These are phyloP conservation scores for Aphanoascus verrucosus DNA, from an alignment of 2,329 filamentous ascomycete genomes.

Conservation along the genomic window DNA sequence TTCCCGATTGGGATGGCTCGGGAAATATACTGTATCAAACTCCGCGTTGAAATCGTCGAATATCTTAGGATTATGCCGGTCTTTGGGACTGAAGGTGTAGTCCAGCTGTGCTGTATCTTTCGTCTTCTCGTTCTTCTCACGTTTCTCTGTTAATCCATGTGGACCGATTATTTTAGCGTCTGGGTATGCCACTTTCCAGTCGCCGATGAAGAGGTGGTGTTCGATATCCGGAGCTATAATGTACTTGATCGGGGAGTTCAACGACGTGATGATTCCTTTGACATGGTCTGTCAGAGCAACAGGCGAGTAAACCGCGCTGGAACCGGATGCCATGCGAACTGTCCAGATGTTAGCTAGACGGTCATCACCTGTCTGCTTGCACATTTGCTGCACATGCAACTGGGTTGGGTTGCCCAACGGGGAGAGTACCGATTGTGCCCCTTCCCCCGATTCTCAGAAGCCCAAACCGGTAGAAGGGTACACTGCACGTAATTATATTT, in stretches of 20 bases:
- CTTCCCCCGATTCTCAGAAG: constrained; percentile 72
- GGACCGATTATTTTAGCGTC: constrained; percentile 69
- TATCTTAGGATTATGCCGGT: constrained; percentile 45
- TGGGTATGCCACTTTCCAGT: constrained; percentile 74
- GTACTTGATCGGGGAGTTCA: constrained; percentile 66
- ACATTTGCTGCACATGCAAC: background rate
- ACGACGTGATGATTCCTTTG: constrained; percentile 47
- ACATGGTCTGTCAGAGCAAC: constrained; percentile 71
- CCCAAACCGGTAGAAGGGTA: constrained; percentile 76
- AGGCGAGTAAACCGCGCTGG: constrained; percentile 82
- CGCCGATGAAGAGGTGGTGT: constrained; percentile 85
- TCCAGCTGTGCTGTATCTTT: constrained; percentile 51
- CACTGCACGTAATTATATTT: constrained; percentile 48
- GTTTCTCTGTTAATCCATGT: constrained; percentile 73
- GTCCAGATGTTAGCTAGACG: constrained; percentile 14
- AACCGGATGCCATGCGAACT: constrained; percentile 69
- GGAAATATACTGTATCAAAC: constrained; percentile 76
- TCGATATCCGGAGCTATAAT: constrained; percentile 80
- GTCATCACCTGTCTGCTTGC: background rate
- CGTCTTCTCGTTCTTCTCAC: constrained; percentile 47
- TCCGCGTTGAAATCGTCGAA: constrained; percentile 72
- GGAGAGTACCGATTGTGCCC: constrained; percentile 61
- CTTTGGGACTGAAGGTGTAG: constrained; percentile 54
- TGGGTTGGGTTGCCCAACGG: background rate
- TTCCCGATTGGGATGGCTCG: constrained; percentile 72